phyloP scores from a whole-genome alignment of 2,329 filamentous ascomycete species.

The Dactylonectria estremocensis region DNA sequence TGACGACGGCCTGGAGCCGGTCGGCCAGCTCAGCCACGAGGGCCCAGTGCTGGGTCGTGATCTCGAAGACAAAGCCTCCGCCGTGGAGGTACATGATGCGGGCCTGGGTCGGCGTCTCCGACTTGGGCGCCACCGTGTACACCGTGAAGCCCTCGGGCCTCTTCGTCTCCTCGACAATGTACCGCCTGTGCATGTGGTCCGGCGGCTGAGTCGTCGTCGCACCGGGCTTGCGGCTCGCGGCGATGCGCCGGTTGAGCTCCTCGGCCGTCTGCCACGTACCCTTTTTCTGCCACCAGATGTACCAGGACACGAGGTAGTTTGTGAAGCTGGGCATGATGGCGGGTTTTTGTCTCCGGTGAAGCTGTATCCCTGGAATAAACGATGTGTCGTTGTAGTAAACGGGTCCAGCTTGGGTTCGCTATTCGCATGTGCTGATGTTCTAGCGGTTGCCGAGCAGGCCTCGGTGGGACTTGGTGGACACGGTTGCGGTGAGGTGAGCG shows the following conservation, averaged over 20 bases:
- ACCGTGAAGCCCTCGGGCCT: conserved; percentile 41
- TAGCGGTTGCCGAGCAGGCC: conserved; percentile 15
- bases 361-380: background rate
- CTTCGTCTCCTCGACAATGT: conserved; percentile 47
- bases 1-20: conserved; percentile 50
- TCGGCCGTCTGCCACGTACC: conserved; percentile 45
- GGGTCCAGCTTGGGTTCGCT: background rate
- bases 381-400: conserved; percentile 1
- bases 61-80: conserved; percentile 51
- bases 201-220: conserved; percentile 39
- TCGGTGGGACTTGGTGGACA: conserved; percentile 21
- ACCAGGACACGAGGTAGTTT: conserved; percentile 48
- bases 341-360: background rate
- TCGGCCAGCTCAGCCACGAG: conserved; percentile 47
- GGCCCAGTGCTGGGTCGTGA: conserved; percentile 49
- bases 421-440: background rate
- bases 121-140: conserved; percentile 51
- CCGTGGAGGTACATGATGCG: conserved; percentile 53
- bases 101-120: conserved; percentile 46
- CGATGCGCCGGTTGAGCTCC: conserved; percentile 45
- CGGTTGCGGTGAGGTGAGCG: conserved; percentile 30
- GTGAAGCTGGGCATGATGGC: conserved; percentile 46
- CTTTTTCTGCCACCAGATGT: conserved; percentile 48
- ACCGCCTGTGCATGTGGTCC: conserved; percentile 42
- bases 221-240: conserved; percentile 40